Base-by-base conservation (phyloP, 495 filamentous ascomycete genomes). In the Aspergillus egyptiacus region DNA sequence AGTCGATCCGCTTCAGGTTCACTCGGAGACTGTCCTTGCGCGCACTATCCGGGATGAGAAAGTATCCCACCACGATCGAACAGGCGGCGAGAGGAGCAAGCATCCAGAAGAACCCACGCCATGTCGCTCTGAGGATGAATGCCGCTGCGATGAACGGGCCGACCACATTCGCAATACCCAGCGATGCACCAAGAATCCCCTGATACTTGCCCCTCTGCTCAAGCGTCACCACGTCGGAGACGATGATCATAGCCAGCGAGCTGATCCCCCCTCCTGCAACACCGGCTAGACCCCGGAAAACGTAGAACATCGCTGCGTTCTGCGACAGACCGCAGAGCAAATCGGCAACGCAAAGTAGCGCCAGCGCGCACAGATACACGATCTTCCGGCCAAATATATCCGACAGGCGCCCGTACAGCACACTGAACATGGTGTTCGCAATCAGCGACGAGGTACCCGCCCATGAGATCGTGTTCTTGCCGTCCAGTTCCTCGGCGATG, bases 371-470 rank as follows among this genome's bases (percentile, higher is more conserved):
- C 1, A 78, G 57, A 50, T 73, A 73, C 11, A 79, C 67, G 27
- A 69, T 62, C 57, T 81, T 80, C 2, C 78, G 71, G 10, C 79
- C 79, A 47, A 81, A 76, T 20, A 80, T 78, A 62, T 80, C 73
- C 1, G 77, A 80, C 5, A 83, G 54, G 19, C 79, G 70, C 14
- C 78, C 77, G 38, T 80, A 82, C 0, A 80, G 66, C n/a, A 80
- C 75, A 11, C 79, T 78, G 44, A 85, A 86, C 45, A 82, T 80
- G 9, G 82, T 85, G 57, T 85, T 86, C 2, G 83, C 82, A 44
- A 90, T 82, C 15, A 89, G 65, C 19, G 83, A 83, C 3, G 84
- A 85, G 0, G 83, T 89, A n/a, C 84, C 86, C 5, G 85, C 78
- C 86, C 85, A 91, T 0, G 79, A 85, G 18, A 87, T 83, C 13